phyloP scores from a whole-genome alignment of 177 flowering plant genomes.

The Vitis hybrid region DNA sequence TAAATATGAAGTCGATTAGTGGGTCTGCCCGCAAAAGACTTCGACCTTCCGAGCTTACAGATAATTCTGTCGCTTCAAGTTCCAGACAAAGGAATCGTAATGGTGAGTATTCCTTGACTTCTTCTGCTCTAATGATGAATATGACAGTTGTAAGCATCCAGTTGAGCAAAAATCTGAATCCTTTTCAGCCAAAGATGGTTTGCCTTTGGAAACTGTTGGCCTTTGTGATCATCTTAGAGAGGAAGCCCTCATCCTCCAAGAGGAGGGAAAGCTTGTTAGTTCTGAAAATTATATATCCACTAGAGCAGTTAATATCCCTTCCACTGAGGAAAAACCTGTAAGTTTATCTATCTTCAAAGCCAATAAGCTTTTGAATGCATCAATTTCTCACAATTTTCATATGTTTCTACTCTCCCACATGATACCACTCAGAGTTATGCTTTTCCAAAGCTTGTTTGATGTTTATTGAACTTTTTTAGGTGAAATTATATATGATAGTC shows the following conservation, averaged over 20 bases:
- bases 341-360: slow-evolving; percentile 13
- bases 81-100: slow-evolving; percentile 7
- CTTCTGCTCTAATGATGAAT: slow-evolving; percentile 21
- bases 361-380: too few relatives aligned
- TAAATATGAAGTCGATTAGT: slow-evolving; percentile 15
- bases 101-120: slow-evolving; percentile 5
- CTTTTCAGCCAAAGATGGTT: slow-evolving; percentile 16
- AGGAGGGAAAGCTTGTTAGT: slow-evolving; percentile 15
- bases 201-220: slow-evolving; percentile 15
- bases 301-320: slow-evolving; percentile 3
- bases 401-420: too few relatives aligned
- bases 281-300: slow-evolving; percentile 14
- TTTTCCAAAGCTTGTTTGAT: too few relatives aligned
- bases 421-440: too few relatives aligned
- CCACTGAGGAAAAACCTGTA: slow-evolving; percentile 35
- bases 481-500: neutral
- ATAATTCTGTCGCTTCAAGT: slow-evolving; percentile 14
- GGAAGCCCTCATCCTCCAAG: slow-evolving; percentile 13
- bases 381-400: too few relatives aligned
- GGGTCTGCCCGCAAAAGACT: slow-evolving; percentile 26
- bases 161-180: slow-evolving; percentile 12
- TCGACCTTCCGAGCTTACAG: slow-evolving; percentile 16
- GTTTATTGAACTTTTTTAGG: neutral
- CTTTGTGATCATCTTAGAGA: slow-evolving; percentile 8
- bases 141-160: slow-evolving; percentile 6